Evolutionary conservation across 2,329 filamentous ascomycete genomes (phyloP).

Genomic region (Lecanosticta acicola): DNA sequence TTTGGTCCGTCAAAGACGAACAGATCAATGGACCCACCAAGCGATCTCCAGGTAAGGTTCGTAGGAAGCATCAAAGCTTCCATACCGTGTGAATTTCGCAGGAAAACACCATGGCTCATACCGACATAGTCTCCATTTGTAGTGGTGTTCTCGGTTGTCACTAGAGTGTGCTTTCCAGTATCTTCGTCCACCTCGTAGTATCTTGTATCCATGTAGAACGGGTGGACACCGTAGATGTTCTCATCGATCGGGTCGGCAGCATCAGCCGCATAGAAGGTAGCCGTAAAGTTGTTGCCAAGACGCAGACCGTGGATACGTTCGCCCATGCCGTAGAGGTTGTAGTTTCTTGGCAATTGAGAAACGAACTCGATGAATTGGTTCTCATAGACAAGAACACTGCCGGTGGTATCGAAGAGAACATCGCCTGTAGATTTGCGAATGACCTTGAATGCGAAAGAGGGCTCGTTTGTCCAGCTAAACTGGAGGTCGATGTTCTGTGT

Average conservation of each 20-base stretch:
- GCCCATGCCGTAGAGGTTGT: constrained; percentile 67
- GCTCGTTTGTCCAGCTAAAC: constrained; percentile 53
- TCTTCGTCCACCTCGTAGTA: constrained; percentile 57
- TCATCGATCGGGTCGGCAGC: constrained; percentile 57
- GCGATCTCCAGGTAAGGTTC: constrained; percentile 64
- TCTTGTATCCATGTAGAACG: constrained; percentile 73
- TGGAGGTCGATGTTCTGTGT: constrained; percentile 45
- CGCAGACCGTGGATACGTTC: constrained; percentile 67
- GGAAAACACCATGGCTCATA: constrained; percentile 69
- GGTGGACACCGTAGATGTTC: constrained; percentile 72
- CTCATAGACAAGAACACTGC: constrained; percentile 63
- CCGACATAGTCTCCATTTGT: constrained; percentile 54
- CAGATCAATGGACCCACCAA: constrained; percentile 72
- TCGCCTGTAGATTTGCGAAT: constrained; percentile 57
- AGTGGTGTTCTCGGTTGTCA: constrained; percentile 50
- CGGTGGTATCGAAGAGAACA: constrained; percentile 61
- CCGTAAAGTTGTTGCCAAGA: constrained; percentile 66
- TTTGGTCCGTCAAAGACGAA: constrained; percentile 73
- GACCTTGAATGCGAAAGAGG: constrained; percentile 53
- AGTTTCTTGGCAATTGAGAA: constrained; percentile 60
- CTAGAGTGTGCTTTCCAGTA: constrained; percentile 45
- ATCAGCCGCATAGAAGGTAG: constrained; percentile 64
- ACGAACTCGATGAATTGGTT: constrained; percentile 73
- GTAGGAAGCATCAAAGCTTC: constrained; percentile 61
- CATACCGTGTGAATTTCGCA: constrained; percentile 70